Evolutionary conservation across 208 protist species (phyloP), one percentile per base, ranked within the genome.

Genomic region (Strigomonas galati): DNA sequence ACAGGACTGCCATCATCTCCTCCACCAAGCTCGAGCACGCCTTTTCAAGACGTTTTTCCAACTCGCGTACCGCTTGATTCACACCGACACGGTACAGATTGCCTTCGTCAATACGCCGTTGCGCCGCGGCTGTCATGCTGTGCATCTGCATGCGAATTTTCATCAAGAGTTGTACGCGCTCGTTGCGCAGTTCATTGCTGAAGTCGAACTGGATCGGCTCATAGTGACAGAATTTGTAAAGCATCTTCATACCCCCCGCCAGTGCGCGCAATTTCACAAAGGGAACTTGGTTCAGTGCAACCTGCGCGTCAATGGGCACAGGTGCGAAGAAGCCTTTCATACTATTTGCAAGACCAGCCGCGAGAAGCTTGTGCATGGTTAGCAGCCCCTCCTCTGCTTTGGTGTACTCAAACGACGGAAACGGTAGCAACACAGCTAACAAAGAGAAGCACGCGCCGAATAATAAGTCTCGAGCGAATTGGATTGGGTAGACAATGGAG

Each of bases 301-400:
- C 72, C 31, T 66, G 69, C 10, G 69, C 75, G 40, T 86, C 80
- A 37, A 86, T 74, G 19, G 43, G 30, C 26, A 86, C 80, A 0
- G 80, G 76, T 0, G 80, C 80, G 65, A 67, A 86, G 67, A 71
- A 86, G 3, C 67, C 72, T 65, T 86, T 86, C 72, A 86, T 79
- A 4, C 71, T 72, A 54, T 86, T 86, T n/a, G 76, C 80, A n/a
- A 86, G 24, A 1, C 67, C 80, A 0, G 80, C 80, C 24, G 71
- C 72, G 62, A 80, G 72, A 1, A 86, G 66, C 62, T 82, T 82
- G 73, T 86, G 80, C 44, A 86, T 63, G 0, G 51, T 32, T 0
- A 67, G 28, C 24, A 89, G 32, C 2, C 60, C 67, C 24, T 84
- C 76, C 27, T 79, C 67, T 0, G 72, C 71, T 30, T 75, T 68